Percentiles rank a stretch among this genome's conserved stretches.
Conservation (phyloP, 139 green algal species). For the Chlorella vulgaris region DNA sequence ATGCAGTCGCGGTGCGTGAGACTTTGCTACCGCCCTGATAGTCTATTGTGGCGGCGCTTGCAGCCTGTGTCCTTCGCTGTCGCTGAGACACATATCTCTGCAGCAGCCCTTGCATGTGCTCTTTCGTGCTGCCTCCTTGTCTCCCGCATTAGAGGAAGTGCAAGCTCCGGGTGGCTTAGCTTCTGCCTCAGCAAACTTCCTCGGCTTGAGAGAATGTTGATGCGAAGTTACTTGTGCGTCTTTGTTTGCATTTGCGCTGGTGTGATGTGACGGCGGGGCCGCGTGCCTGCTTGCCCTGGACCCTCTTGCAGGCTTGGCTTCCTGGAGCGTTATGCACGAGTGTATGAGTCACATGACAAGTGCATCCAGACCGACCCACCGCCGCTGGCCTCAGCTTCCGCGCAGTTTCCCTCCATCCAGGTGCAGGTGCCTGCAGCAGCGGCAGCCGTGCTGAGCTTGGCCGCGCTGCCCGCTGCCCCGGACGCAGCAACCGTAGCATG, state of each 20-base stretch:
- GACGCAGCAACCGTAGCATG: too few species aligned
- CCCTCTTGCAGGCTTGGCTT: conserved; percentile 27
- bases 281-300: too few species aligned
- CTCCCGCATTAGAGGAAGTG: too few species aligned
- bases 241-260: too few species aligned
- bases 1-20: background rate
- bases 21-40: background rate
- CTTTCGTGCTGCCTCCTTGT: too few species aligned
- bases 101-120: too few species aligned
- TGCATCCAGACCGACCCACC: conserved; percentile 18
- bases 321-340: conserved; percentile 24
- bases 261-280: too few species aligned
- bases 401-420: conserved; percentile 25
- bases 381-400: background rate
- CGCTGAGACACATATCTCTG: too few species aligned
- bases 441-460: background rate
- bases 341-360: conserved; percentile 18
- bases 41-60: background rate
- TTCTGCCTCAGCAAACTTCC: too few species aligned
- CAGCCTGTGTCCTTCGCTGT: too few species aligned
- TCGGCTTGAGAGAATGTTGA: too few species aligned
- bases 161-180: too few species aligned
- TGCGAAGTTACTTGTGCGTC: background rate
- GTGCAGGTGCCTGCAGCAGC: background rate
- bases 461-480: background rate